A percentile compares a stretch with the other conserved stretches of the same genome.
Conservation (phyloP, 768 basidiomycete genomes). For the Tulasnella sp. region DNA sequence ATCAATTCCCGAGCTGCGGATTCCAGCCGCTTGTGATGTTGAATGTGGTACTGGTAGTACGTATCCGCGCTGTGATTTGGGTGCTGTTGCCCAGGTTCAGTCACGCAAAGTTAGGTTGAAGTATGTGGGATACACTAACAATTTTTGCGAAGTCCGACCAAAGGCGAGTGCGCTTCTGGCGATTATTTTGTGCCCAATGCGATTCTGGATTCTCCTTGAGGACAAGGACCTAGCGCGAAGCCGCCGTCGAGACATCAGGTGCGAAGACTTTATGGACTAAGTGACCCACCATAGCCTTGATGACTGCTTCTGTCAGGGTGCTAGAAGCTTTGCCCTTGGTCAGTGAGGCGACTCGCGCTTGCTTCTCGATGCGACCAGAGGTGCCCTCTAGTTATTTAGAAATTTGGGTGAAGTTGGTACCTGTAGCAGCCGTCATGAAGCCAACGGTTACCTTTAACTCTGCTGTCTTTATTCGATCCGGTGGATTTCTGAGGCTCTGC, state of each 20-base stretch:
- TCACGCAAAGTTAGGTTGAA: background rate
- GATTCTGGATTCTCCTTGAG: background rate
- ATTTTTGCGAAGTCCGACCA: background rate
- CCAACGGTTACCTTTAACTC: background rate
- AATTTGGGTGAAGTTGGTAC: background rate
- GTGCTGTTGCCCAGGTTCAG: background rate
- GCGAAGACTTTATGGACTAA: background rate
- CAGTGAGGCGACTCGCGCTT: background rate
- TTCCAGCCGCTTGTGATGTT: background rate
- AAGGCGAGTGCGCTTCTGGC: background rate
- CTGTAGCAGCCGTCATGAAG: background rate
- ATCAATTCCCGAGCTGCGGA: background rate
- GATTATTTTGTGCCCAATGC: background rate
- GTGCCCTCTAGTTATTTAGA: background rate
- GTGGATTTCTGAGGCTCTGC: background rate
- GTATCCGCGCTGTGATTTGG: background rate
- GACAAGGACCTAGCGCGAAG: background rate
- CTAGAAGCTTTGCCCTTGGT: background rate
- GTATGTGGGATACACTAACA: background rate
- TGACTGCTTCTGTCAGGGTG: background rate
- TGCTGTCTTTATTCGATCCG: background rate
- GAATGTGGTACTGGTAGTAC: background rate
- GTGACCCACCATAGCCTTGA: background rate
- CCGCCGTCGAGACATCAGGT: background rate
- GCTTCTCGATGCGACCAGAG: background rate